Evolutionary conservation across 805 yeast species (phyloP).

Genomic region (Hanseniaspora vineae): DNA sequence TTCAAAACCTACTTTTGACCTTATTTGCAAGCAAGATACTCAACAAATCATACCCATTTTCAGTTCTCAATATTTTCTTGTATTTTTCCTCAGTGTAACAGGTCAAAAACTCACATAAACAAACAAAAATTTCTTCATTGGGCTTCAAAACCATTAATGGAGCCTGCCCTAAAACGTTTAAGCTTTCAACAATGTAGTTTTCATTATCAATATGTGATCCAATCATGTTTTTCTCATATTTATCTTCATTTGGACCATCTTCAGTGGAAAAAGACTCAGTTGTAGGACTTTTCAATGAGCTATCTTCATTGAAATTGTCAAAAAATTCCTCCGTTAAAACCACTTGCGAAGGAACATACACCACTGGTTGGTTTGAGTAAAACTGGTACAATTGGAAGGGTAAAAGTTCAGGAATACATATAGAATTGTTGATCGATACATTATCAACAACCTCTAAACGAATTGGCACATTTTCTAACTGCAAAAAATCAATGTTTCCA

Average conservation of each 20-base stretch:
- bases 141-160: constrained; percentile 15
- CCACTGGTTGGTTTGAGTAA: neutral
- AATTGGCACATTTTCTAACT: neutral
- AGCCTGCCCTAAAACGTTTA: neutral
- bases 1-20: neutral
- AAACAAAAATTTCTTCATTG: constrained; percentile 19
- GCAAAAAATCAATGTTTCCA: neutral
- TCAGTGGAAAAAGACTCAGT: no score
- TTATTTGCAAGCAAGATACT: constrained; percentile 18
- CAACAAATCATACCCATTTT: constrained; percentile 15
- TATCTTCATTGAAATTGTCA: neutral
- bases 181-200: constrained; percentile 15
- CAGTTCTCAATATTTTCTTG: constrained; percentile 6
- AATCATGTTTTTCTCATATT: no score
- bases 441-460: neutral
- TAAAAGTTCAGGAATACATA: neutral
- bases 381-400: neutral
- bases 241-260: no score
- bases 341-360: neutral
- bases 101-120: constrained; percentile 22
- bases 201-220: constrained; percentile 16
- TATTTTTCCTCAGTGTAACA: constrained; percentile 15
- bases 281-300: neutral
- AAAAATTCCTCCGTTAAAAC: neutral
- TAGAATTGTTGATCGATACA: neutral